Evolutionary conservation across 306 rosid species (phyloP), one percentile per base, ranked within the genome.

Genomic region (Canavalia gladiata): DNA sequence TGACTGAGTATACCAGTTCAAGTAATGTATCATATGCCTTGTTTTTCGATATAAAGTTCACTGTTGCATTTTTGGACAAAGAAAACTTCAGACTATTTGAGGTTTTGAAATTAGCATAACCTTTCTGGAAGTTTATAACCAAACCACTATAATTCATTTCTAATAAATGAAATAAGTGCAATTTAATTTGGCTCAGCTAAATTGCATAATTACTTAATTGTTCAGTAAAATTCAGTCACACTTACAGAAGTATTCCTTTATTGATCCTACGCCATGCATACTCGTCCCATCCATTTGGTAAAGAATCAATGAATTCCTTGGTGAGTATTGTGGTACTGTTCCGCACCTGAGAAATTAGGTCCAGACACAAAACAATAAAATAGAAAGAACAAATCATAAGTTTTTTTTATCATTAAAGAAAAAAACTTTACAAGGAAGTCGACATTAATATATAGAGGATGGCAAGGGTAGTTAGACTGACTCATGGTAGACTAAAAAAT

Each of bases 261-360:
- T 96, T 96, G 86, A 96, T 93, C 94, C 99, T 93, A 43, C 88
- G 94, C 99, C 98, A 96, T 7, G 99, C 99, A 81, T 93, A 96
- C 65, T 96, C 97, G 87, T 88, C 94, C 99, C 99, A 96, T 84
- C 99, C 99, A 83, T 93, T 92, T 80, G 97, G 99, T 71, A 96
- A 92, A 83, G 93, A 83, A 86, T 96, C 94, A 75, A 96, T 87
- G 78, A 90, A 96, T 90, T 96, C 99, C 86, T 78, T 89, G 73
- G 99, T 96, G 49, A 96, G 92, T 81, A 96, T 84, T 66, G 99
- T 93, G 76, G 99, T 90, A 86, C 99, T 93, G 76, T 93, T 96
- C 72, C 97, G 92, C 90, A 96, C 99, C 99, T 93, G 89, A 72
- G 89, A 86, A 90, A 79, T 85, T 90, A 87, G 83, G 86, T 85